Evolutionary conservation across 768 basidiomycete species (phyloP).

Genomic region (Psilocybe cubensis): DNA sequence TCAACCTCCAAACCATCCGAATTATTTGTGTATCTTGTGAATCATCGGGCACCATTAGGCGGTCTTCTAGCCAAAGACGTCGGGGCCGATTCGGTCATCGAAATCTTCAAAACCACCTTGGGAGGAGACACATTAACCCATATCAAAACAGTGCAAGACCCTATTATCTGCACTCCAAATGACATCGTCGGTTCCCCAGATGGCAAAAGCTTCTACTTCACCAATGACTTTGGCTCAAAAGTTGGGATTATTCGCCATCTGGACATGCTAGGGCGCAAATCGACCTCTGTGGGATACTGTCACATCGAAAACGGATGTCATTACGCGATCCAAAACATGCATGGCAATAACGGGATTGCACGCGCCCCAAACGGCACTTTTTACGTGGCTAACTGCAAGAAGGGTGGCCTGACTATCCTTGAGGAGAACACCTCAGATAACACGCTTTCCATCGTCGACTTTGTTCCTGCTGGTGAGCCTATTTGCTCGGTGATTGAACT

Average conservation of each 20-base stretch:
- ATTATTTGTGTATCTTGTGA: slow-evolving; percentile 71
- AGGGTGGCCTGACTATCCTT: slow-evolving; percentile 53
- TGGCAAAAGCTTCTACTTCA: slow-evolving; percentile 68
- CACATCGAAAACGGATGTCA: slow-evolving; percentile 64
- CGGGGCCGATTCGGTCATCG: slow-evolving; percentile 75
- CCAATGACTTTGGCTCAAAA: slow-evolving; percentile 67
- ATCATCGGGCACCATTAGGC: slow-evolving; percentile 60
- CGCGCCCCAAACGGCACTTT: slow-evolving; percentile 61
- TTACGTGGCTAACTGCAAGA: slow-evolving; percentile 55
- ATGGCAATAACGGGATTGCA: slow-evolving; percentile 65
- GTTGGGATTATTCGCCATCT: slow-evolving; percentile 50
- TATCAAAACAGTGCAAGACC: slow-evolving; percentile 59
- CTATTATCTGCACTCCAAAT: slow-evolving; percentile 66
- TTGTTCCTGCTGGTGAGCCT: slow-evolving; percentile 53
- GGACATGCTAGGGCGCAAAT: slow-evolving; percentile 36
- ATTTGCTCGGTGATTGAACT: neutral
- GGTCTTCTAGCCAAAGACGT: slow-evolving; percentile 38
- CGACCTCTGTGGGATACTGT: slow-evolving; percentile 67
- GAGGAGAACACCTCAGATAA: slow-evolving; percentile 65
- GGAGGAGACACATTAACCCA: slow-evolving; percentile 50
- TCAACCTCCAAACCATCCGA: slow-evolving; percentile 48
- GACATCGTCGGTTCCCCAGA: slow-evolving; percentile 70
- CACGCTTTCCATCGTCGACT: slow-evolving; percentile 55
- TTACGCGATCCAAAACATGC: slow-evolving; percentile 52
- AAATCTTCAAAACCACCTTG: slow-evolving; percentile 62